These are phyloP conservation scores for Sporothrix dimorphospora DNA, from an alignment of 2,329 filamentous ascomycete genomes.

Conservation along the genomic window DNA sequence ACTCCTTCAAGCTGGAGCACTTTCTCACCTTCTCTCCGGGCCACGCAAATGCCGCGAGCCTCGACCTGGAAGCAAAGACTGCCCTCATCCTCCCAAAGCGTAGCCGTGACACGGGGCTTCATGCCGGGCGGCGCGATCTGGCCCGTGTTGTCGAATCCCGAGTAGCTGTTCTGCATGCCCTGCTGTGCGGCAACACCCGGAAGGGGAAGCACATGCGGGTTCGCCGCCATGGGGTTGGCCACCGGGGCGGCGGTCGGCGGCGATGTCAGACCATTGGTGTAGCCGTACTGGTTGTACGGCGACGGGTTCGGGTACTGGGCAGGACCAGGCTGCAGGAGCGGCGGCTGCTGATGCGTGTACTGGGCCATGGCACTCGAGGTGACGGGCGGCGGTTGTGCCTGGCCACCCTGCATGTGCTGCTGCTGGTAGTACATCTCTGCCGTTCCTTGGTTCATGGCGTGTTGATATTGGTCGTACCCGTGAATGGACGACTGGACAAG, in stretches of 20 bases:
- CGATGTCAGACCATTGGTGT: conserved; percentile 78
- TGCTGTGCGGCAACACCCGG: conserved; percentile 59
- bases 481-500: conserved; percentile 43
- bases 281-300: conserved; percentile 71
- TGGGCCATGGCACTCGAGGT: conserved; percentile 73
- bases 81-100: conserved; percentile 96
- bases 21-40: conserved; percentile 83
- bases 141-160: conserved; percentile 76
- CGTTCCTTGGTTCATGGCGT: conserved; percentile 78
- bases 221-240: conserved; percentile 67
- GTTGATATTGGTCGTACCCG: conserved; percentile 49
- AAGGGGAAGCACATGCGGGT: conserved; percentile 69
- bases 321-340: conserved; percentile 72
- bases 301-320: conserved; percentile 65
- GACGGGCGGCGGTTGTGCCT: conserved; percentile 72
- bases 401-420: conserved; percentile 76
- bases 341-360: conserved; percentile 77
- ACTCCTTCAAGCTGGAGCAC: too few species aligned
- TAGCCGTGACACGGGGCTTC: conserved; percentile 95
- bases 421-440: conserved; percentile 84
- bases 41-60: conserved; percentile 93
- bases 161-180: conserved; percentile 58
- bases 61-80: conserved; percentile 98
- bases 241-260: conserved; percentile 71
- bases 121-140: conserved; percentile 90